phyloP scores from a whole-genome alignment of 2,329 filamentous ascomycete species.

The Paraphoma sp. region DNA sequence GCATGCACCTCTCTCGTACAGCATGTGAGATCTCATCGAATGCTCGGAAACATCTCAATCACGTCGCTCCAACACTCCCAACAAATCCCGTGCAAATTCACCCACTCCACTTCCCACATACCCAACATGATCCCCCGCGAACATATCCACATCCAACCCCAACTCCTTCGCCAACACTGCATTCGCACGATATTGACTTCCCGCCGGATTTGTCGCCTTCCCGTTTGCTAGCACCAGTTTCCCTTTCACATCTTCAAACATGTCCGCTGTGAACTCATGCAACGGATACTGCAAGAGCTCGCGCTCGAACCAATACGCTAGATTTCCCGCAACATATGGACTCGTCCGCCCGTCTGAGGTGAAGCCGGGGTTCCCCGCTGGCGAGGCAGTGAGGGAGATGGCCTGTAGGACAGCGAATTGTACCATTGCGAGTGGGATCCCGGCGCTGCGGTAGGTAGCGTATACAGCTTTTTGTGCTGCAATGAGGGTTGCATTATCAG shows the following conservation, averaged over 20 bases:
- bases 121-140: slow-evolving; percentile 16
- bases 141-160: slow-evolving; percentile 9
- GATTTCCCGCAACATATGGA: slow-evolving; percentile 6
- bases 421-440: slow-evolving; percentile 13
- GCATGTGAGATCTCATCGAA: neutral
- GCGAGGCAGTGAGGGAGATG: neutral
- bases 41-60: neutral
- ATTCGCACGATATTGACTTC: slow-evolving; percentile 11
- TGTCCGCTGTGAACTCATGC: slow-evolving; percentile 2
- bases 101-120: slow-evolving; percentile 2
- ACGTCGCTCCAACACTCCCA: neutral
- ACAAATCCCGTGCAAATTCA: neutral
- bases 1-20: neutral
- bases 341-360: neutral
- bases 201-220: slow-evolving; percentile 1
- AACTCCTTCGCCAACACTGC: slow-evolving; percentile 8
- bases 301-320: slow-evolving; percentile 19
- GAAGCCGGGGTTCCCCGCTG: neutral
- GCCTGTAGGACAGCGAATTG: neutral
- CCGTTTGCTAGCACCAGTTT: slow-evolving; percentile 14
- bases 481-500: slow-evolving; percentile 1
- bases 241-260: slow-evolving; percentile 2
- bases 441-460: slow-evolving; percentile 14
- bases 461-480: slow-evolving; percentile 6
- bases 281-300: slow-evolving; percentile 18